Evolutionary conservation across 495 filamentous ascomycete genomes (phyloP).

Genomic region (Astrocystis sublimbata): DNA sequence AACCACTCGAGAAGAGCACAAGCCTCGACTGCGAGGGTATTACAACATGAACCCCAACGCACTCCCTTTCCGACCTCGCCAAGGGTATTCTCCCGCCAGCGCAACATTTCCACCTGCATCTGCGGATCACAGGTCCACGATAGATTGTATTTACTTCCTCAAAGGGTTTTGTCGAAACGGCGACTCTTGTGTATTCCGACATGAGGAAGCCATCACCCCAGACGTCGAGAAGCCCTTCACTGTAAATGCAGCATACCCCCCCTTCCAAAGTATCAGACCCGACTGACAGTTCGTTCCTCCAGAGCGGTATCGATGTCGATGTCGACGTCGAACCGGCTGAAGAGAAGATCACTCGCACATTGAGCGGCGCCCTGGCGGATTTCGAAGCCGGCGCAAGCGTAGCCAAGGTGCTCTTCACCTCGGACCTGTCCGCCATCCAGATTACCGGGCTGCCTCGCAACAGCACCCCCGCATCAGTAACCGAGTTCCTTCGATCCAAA

Average conservation of each 20-base stretch:
- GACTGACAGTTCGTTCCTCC: not conserved
- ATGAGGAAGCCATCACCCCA: not conserved
- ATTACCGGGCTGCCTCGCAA: constrained; percentile 26
- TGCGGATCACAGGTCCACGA: not conserved
- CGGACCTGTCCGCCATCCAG: constrained; percentile 36
- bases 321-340: not conserved
- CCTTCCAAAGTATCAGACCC: no score
- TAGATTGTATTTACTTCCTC: not conserved
- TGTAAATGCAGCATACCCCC: no score
- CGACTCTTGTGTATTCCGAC: not conserved
- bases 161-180: not conserved
- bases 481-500: constrained; percentile 13
- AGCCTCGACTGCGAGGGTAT: no score
- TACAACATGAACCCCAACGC: not conserved
- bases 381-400: constrained; percentile 34
- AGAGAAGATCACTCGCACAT: constrained; percentile 11
- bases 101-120: not conserved
- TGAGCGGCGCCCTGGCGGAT: constrained; percentile 29
- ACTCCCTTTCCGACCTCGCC: not conserved
- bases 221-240: no score
- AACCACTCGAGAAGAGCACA: not conserved
- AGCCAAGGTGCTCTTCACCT: constrained; percentile 22
- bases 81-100: not conserved
- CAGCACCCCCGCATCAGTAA: constrained; percentile 21
- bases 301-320: constrained; percentile 7